Evolutionary conservation across 805 yeast species (phyloP), one percentile per base, ranked within the genome.

Genomic region (Saccharomycodes ludwigii): DNA sequence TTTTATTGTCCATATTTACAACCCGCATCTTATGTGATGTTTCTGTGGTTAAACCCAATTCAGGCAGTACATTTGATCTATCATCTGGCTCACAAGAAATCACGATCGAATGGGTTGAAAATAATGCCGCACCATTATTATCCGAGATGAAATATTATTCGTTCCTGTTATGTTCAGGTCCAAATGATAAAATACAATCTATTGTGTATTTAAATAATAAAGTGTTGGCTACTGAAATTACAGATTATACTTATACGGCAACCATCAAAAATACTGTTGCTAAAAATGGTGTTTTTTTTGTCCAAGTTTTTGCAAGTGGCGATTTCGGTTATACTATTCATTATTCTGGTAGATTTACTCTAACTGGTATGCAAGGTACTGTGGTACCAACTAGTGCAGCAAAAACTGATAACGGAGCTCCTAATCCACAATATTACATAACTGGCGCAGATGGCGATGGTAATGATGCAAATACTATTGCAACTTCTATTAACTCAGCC

Each of bases 301-400:
- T 86, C 39, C 96, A 86, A 58, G 52, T 84, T 18, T 68, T 66
- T 40, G 69, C 83, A 1, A 36, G 43, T 7, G 37, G 53, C 1
- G 41, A 55, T 3, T 40, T 41, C 2, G 77, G 73, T 24, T 61
- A 58, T 44, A 64, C 82, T 2, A 74, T 73, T 41, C 80, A 76
- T 46, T 82, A 82, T 52, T 52, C 86, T 3, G 58, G 63, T 24
- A 61, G 91, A 44, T 77, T 85, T 56, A 43, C 54, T 25, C 57
- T 88, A 32, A 51, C 61, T 0, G 93, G 82, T 6, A 77, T 88
- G 91, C 59, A 73, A 1, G 95, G 95, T 23, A 36, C 72, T 1
- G 40, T 39, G 72, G 72, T 26, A 33, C 59, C 52, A 1, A 39
- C 49, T 9, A 36, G 56, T 15, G 52, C 63, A 5, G 50, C 44